Conservation (phyloP, 1,139 yeast genomes). For the Waltiozyma sp. region DNA sequence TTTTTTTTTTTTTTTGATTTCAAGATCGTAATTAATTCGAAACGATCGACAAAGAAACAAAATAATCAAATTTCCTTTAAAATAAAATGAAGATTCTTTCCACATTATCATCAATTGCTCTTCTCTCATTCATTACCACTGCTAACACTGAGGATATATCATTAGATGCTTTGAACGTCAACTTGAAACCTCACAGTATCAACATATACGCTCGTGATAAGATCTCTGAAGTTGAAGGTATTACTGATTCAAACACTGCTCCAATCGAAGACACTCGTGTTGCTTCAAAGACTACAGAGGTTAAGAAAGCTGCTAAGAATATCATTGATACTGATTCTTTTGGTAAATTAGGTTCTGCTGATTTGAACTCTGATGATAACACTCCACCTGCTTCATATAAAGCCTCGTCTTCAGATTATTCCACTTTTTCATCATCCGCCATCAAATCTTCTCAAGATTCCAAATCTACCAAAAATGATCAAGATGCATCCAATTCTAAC, state of each 20-base stretch:
- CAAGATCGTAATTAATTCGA: no score
- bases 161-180: background rate
- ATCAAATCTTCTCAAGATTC: background rate
- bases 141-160: background rate
- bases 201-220: background rate
- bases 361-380: background rate
- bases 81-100: background rate
- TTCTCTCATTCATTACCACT: background rate
- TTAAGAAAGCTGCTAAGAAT: background rate
- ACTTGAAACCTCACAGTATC: background rate
- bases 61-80: no score
- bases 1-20: no score
- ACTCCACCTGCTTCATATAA: background rate
- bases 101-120: background rate
- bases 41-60: no score
- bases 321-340: background rate
- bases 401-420: background rate
- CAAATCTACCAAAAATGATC: background rate
- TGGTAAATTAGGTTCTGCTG: background rate
- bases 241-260: conserved; percentile 7
- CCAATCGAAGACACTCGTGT: conserved; percentile 4
- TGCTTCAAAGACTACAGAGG: background rate
- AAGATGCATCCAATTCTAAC: conserved; percentile 2
- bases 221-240: conserved; percentile 2
- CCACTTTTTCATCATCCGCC: background rate